These are phyloP conservation scores for Eragrostis curvula DNA, from an alignment of 176 grass and related monocot genomes.

Conservation along the genomic window DNA sequence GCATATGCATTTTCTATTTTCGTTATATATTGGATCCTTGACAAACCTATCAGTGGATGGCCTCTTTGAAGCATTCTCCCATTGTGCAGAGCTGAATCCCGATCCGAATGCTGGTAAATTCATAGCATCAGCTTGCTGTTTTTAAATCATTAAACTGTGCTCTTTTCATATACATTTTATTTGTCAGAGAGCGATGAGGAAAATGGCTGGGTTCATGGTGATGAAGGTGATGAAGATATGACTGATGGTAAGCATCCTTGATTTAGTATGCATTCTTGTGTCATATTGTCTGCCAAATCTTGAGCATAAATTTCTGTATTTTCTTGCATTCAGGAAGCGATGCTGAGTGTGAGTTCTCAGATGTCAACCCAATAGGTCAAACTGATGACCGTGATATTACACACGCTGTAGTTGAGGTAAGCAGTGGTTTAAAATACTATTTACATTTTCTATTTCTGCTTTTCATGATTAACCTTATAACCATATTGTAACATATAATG, in stretches of 20 bases:
- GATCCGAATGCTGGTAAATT: constrained; percentile 71
- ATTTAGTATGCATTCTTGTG: not conserved
- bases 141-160: not conserved
- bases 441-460: constrained; percentile 6
- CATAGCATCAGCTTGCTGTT: not conserved
- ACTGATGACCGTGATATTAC: constrained; percentile 66
- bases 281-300: not conserved
- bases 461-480: constrained; percentile 21
- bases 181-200: constrained; percentile 73
- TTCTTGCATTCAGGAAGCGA: constrained; percentile 47
- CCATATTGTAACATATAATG: not conserved
- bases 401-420: constrained; percentile 62
- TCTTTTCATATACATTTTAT: constrained; percentile 22
- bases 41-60: constrained; percentile 61
- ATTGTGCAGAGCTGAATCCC: constrained; percentile 85
- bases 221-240: constrained; percentile 53
- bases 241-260: constrained; percentile 42
- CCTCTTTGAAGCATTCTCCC: constrained; percentile 80
- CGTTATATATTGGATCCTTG: constrained; percentile 38
- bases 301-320: not conserved
- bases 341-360: constrained; percentile 38
- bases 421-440: not conserved
- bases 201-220: constrained; percentile 62
- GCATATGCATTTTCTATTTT: not conserved
- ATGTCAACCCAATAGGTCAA: constrained; percentile 69